Evolutionary conservation across 495 filamentous ascomycete species (phyloP), one percentile per base, ranked within the genome.

Genomic region (Penicillium canariense): DNA sequence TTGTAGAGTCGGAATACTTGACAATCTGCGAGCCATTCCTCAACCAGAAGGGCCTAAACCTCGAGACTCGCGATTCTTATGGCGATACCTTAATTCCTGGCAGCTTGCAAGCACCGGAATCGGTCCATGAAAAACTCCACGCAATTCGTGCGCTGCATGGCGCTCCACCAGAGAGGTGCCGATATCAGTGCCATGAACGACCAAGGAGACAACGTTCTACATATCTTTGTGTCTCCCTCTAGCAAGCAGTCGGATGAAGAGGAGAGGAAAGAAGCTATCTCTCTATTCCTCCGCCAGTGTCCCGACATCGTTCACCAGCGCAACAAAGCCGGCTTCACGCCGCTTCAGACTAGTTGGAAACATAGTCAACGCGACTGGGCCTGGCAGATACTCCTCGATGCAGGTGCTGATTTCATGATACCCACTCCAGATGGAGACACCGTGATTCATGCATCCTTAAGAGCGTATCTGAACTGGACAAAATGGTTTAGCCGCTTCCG

Each of bases 1-100:
- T 39, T 31, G 8, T 25, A 18, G 10, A 23, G 10, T 28, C 14
- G 14, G 25, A 27, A 39, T 14, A 9, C 25, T 20, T 12, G 22
- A 17, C 23, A 25, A 14, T 42, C 18, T 52, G 27, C 18, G 26
- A 32, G 22, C 15, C 11, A 7, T 31, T 52, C 14, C 49, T 52
- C 38, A 26, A 22, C 26, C 36, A 23, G 26, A 10, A n/a, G 11
- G 49, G 49, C 7, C 17, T 44, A 42, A 23, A 44, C 26, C 35
- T 52, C 26, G 36, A 52, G 15, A 15, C 35, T 18, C 38, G 27
- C 17, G 49, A 43, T n/a, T 25, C 26, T 32, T 11, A 23, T 10
- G 49, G 49, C 1, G 18, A 52, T 23, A 52, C 49, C 1, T 23
- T 42, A n/a, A 10, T 34, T 52, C n/a, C 49, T 52, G 23, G 49